phyloP scores from a whole-genome alignment of 73 alveolate species.

The Paramecium sexaurelia region DNA sequence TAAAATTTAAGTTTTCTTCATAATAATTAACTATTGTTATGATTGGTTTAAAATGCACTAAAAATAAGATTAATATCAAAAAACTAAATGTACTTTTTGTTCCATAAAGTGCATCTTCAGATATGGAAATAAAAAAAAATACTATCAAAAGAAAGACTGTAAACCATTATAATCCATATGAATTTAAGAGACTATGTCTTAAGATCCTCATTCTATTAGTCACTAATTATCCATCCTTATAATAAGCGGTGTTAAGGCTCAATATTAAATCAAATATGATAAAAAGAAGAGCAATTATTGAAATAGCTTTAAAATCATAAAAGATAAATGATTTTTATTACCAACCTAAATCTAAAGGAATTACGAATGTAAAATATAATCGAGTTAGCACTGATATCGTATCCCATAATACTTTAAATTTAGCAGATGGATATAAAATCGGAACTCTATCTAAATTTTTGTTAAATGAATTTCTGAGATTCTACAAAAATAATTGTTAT shows the following conservation, averaged over 20 bases:
- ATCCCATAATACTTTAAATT: slow-evolving; percentile 37
- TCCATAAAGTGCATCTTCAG: background rate
- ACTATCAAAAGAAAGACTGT: background rate
- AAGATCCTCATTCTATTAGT: slow-evolving; percentile 1
- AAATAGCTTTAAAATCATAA: background rate
- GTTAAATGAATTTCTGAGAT: background rate
- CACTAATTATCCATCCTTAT: slow-evolving; percentile 27
- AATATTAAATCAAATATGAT: slow-evolving; percentile 15
- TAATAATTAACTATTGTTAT: background rate
- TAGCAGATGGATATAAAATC: background rate
- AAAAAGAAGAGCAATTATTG: background rate
- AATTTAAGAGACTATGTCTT: background rate
- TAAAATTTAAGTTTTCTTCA: slow-evolving; percentile 27
- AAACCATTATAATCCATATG: slow-evolving; percentile 10
- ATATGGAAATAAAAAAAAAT: background rate
- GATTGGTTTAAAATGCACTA: background rate
- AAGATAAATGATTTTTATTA: background rate
- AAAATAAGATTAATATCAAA: background rate
- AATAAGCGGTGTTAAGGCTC: background rate
- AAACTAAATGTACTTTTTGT: background rate
- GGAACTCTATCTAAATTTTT: slow-evolving; percentile 36
- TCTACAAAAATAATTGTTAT: background rate
- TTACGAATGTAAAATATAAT: background rate
- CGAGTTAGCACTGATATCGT: background rate
- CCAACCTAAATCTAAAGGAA: slow-evolving; percentile 50